Percentiles rank a stretch among this genome's conserved stretches.
These are phyloP conservation scores for Anaeramoeba ignava DNA, from an alignment of 78 protist species.

Conservation along the genomic window DNA sequence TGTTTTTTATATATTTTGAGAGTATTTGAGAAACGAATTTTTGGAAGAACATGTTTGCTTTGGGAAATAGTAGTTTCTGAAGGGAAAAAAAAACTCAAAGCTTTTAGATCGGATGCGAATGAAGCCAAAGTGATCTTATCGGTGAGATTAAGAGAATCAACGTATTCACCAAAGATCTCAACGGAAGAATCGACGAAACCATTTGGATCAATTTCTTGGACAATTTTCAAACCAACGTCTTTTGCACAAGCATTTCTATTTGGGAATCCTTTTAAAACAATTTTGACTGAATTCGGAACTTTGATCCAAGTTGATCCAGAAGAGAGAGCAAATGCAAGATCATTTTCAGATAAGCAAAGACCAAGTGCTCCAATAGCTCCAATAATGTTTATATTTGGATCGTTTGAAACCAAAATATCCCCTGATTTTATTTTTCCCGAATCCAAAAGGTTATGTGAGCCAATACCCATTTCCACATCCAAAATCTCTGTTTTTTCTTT, in stretches of 20 bases:
- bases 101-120: conserved; percentile 82
- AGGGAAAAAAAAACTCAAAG: conserved; percentile 75
- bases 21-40: conserved; percentile 26
- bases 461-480: background rate
- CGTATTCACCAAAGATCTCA: conserved; percentile 61
- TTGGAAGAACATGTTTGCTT: conserved; percentile 5
- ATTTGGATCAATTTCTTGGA: conserved; percentile 41
- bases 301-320: background rate
- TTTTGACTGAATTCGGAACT: background rate
- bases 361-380: background rate
- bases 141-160: conserved; percentile 50
- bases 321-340: background rate
- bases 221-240: conserved; percentile 42
- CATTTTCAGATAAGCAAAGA: background rate
- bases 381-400: background rate
- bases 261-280: background rate
- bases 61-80: background rate
- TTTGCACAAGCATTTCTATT: background rate
- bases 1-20: conserved; percentile 32
- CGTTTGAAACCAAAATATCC: background rate
- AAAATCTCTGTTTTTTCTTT: background rate
- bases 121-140: conserved; percentile 77
- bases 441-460: background rate
- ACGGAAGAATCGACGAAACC: conserved; percentile 62
- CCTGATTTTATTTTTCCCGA: background rate